Base-by-base conservation (phyloP, 1,284 basidiomycete genomes). In the Amylostereum chailletii region DNA sequence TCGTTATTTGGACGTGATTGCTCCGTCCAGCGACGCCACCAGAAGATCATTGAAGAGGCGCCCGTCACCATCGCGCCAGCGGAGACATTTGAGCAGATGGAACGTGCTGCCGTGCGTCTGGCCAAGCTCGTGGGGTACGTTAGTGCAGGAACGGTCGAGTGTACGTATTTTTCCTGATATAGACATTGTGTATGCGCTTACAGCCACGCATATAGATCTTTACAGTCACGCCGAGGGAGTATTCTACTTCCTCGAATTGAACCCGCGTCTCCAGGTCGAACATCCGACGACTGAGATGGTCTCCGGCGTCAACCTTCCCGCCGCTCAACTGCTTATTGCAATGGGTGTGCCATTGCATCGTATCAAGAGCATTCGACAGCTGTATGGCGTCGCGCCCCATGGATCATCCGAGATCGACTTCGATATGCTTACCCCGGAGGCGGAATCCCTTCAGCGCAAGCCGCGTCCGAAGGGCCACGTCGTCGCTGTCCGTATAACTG, bases 281-380 rank as follows among this genome's bases (percentile, higher is more conserved):
- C 94, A 96, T 66, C 96, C 96, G 19, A 99, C 96, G 19, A 99
- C 96, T 30, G 96, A 99, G 71, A 99, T 99, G 94, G 96, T 99
- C 34, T 88, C 90, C 5, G 95, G 96, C 26, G 95, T 99, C 68
- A 98, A 98, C 70, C 83, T 99, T 51, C 96, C 96, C 29, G 94
- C 94, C 48, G 91, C 95, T 27, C 96, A 99, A 69, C 82, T 99
- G 43, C 94, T 98, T 68, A 77, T 99, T 55, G 93, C 96, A 37
- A 99, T 99, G 96, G 96, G 96, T 72, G 82, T 99, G 52, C 94
- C 96, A 37, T 77, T 99, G 40, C 90, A 98, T 69, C 86, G 90
- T 53, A 97, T 99, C 58, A 85, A 91, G 40, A 92, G 98, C 65
- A 99, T 99, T 63, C 89, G 96, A 55, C 90, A 90, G 54, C 79